phyloP scores from a whole-genome alignment of 176 grass and related monocot genomes.

The Hordeum marinum region DNA sequence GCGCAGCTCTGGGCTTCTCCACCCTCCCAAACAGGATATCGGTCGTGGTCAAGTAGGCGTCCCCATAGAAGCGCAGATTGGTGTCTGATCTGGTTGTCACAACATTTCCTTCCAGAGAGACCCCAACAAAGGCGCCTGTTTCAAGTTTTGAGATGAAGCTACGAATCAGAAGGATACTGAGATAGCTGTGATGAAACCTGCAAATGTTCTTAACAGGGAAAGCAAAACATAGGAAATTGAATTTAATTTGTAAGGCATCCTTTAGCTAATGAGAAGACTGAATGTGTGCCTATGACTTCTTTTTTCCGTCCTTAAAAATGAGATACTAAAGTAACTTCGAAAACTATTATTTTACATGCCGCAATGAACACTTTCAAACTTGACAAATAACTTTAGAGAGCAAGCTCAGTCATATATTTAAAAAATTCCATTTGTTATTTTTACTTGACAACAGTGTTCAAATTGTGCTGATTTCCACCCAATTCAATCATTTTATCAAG shows the following conservation, averaged over 20 bases:
- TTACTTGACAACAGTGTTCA: neutral
- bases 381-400: neutral
- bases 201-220: neutral
- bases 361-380: neutral
- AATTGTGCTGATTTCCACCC: neutral
- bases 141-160: neutral
- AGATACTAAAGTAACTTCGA: neutral
- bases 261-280: neutral
- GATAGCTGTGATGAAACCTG: neutral
- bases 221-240: neutral
- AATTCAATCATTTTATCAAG: neutral
- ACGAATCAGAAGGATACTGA: neutral
- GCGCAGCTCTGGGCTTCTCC: constrained; percentile 65
- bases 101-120: constrained; percentile 85
- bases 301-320: neutral
- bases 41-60: constrained; percentile 69
- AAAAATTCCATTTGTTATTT: neutral
- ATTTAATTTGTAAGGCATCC: neutral
- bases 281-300: neutral
- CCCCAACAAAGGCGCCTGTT: constrained; percentile 87
- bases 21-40: constrained; percentile 82
- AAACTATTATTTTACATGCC: neutral
- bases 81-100: constrained; percentile 67
- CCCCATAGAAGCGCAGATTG: constrained; percentile 82
- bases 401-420: neutral